Percentiles rank a stretch among this genome's conserved stretches.
Evolutionary conservation across 192 early-diverging fungal genomes (phyloP).

Genomic region (Coemansia sp.): DNA sequence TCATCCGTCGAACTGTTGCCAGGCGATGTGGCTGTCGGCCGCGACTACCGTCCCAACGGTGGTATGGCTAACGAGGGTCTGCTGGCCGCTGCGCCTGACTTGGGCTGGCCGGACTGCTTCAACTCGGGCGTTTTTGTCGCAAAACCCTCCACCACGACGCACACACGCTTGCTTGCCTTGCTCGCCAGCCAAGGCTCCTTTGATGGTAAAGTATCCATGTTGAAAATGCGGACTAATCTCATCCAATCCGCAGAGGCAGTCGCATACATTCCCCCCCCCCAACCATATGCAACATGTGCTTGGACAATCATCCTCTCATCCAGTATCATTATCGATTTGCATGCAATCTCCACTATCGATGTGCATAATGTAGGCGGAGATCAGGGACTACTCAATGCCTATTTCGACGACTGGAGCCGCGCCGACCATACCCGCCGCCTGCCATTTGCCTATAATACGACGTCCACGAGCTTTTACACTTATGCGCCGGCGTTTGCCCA

Average conservation of each 20-base stretch:
- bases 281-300: conserved; percentile 9
- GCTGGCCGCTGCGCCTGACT: conserved; percentile 89
- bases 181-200: conserved; percentile 64
- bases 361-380: conserved; percentile 71
- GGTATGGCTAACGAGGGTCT: conserved; percentile 56
- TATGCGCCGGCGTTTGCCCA: conserved; percentile 81
- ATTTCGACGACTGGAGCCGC: conserved; percentile 79
- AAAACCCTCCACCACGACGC: conserved; percentile 51
- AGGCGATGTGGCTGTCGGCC: conserved; percentile 17
- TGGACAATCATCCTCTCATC: not conserved
- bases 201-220: conserved; percentile 69
- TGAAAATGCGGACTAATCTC: not conserved
- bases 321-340: not conserved
- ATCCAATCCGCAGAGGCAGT: not conserved
- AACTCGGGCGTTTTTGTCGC: conserved; percentile 88
- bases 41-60: conserved; percentile 41
- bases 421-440: conserved; percentile 65
- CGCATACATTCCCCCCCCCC: not conserved
- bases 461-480: conserved; percentile 44
- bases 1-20: not conserved
- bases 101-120: conserved; percentile 97
- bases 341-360: conserved; percentile 8
- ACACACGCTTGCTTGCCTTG: conserved; percentile 43
- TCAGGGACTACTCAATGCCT: conserved; percentile 90
- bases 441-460: conserved; percentile 84